Evolutionary conservation across 2,329 filamentous ascomycete genomes (phyloP).

Genomic region (Phyllosticta capitalensis): DNA sequence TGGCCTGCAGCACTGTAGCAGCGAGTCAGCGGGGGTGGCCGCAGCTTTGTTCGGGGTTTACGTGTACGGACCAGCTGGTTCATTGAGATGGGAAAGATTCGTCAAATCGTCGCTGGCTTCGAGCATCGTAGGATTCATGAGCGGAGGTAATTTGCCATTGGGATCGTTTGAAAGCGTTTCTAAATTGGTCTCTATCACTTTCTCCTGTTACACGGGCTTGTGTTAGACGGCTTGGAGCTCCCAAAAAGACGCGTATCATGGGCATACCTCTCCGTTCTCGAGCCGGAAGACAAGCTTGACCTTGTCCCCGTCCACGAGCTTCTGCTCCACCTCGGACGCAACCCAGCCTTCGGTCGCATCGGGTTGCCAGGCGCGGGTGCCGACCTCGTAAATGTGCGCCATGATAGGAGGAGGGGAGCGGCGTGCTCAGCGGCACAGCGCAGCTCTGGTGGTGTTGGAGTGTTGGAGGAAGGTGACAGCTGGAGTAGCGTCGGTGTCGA

Average conservation of each 20-base stretch:
- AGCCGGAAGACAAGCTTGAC: conserved; percentile 80
- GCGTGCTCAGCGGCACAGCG: neutral
- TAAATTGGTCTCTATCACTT: conserved; percentile 66
- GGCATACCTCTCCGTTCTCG: conserved; percentile 80
- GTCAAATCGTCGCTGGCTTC: conserved; percentile 98
- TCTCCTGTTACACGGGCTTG: conserved; percentile 47
- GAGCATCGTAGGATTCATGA: conserved; percentile 97
- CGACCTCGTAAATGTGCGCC: conserved; percentile 94
- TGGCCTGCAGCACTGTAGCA: conserved; percentile 78
- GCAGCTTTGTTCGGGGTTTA: neutral
- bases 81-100: conserved; percentile 94
- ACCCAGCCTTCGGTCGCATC: conserved; percentile 95
- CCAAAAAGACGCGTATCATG: neutral
- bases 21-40: conserved; percentile 16
- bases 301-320: conserved; percentile 74
- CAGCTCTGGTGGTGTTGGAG: neutral
- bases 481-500: neutral
- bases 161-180: conserved; percentile 68
- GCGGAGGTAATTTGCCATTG: conserved; percentile 70
- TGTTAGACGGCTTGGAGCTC: neutral
- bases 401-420: conserved; percentile 17
- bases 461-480: neutral
- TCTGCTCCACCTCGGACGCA: conserved; percentile 85
- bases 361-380: conserved; percentile 96
- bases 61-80: conserved; percentile 70